Percentiles rank a stretch among this genome's conserved stretches.
These are phyloP conservation scores for Yamadazyma epiphylla DNA, from an alignment of 1,139 yeast genomes.

Conservation along the genomic window DNA sequence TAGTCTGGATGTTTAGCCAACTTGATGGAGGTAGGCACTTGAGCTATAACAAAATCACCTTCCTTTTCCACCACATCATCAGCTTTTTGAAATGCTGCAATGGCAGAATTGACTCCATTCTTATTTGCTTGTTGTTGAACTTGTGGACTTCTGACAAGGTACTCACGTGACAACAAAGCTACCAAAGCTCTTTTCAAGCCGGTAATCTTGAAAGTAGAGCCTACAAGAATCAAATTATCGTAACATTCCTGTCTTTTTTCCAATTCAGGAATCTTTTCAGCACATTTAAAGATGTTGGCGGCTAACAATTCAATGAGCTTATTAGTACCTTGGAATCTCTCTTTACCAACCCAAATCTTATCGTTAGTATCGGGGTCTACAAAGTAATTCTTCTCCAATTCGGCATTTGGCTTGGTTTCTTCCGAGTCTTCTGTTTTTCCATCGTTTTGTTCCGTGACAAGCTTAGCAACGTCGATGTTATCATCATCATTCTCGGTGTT, in stretches of 20 bases:
- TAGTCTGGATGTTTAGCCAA: slow-evolving; percentile 80
- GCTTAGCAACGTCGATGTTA: slow-evolving; percentile 82
- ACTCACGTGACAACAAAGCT: slow-evolving; percentile 55
- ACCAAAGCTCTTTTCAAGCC: slow-evolving; percentile 76
- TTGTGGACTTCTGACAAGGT: slow-evolving; percentile 40
- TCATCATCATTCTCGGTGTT: slow-evolving; percentile 50
- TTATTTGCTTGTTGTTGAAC: slow-evolving; percentile 22
- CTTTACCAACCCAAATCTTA: slow-evolving; percentile 68
- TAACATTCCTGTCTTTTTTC: slow-evolving; percentile 79
- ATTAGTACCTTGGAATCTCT: slow-evolving; percentile 78
- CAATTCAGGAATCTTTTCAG: slow-evolving; percentile 59
- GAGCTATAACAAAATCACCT: slow-evolving; percentile 33
- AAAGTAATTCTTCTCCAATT: slow-evolving; percentile 65
- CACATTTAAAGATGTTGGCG: slow-evolving; percentile 48
- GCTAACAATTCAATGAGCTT: slow-evolving; percentile 54
- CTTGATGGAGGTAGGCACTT: slow-evolving; percentile 74
- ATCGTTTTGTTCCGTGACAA: slow-evolving; percentile 58
- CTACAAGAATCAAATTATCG: slow-evolving; percentile 78
- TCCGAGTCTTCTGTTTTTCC: slow-evolving; percentile 24
- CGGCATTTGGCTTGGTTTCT: slow-evolving; percentile 48
- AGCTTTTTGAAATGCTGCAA: slow-evolving; percentile 43
- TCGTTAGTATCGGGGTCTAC: slow-evolving; percentile 53
- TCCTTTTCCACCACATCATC: slow-evolving; percentile 30
- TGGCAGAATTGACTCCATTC: slow-evolving; percentile 37
- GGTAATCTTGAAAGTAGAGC: slow-evolving; percentile 67